Evolutionary conservation across 1,284 basidiomycete species (phyloP), one percentile per base, ranked within the genome.

Genomic region (Irpex rosettiformis): DNA sequence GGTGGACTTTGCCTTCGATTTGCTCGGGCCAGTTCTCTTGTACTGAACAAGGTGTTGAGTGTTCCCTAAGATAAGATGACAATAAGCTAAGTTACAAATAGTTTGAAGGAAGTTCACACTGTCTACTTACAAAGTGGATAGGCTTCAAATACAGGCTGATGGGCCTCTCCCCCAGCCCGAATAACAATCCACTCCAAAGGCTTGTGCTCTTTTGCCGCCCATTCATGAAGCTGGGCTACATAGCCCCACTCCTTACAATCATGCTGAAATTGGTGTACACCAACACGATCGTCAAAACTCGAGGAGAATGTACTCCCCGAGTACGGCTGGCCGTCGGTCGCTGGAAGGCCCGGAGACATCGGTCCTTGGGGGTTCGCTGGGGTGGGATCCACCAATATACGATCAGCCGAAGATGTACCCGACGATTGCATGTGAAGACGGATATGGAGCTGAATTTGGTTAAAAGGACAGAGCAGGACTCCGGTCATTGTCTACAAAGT

Each of bases 201-300:
- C 1, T 30, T 56, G 4, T 30, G 30, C 45, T 47, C 18, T 25
- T 47, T 47, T 3, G 45, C 45, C 0, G 56, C 58, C 69, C 69
- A 70, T 27, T 70, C 61, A 43, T 70, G 67, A 1, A 70, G 11
- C 52, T 70, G 69, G 0, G 69, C 62, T 4, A 69, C 43, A 45
- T 69, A 70, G 0, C 65, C 65, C 62, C 67, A 65, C 2, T 43
- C 52, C 18, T 18, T 52, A 0, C 10, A 21, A 11, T 45, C 0
- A 56, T 29, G 13, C 3, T 52, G 24, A 61, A 70, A 70, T 2
- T 30, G 27, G 5, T 65, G 29, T 0, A 42, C 62, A 0, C 63
- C 63, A 0, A 28, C 11, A 1, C 68, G 58, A 2, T 67, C 67
- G 4, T 64, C 28, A 25, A 69, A 69, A 4, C 33, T 42, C 4